phyloP scores from a whole-genome alignment of 345 rosid genomes.

The Camelina sativa region DNA sequence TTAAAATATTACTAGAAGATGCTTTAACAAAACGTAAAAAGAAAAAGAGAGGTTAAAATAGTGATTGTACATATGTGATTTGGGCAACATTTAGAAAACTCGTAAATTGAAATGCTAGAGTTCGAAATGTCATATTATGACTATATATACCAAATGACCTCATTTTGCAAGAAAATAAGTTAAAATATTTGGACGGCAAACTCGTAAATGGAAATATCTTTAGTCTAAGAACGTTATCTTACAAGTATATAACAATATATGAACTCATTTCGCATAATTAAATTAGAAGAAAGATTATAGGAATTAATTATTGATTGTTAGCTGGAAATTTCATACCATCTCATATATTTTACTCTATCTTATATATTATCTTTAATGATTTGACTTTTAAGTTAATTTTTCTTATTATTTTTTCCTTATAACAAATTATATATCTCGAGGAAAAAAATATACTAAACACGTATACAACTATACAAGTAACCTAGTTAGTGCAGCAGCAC shows the following conservation, averaged over 20 bases:
- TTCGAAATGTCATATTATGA: not conserved
- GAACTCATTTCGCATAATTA: constrained; percentile 9
- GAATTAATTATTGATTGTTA: constrained; percentile 17
- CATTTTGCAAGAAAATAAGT: not conserved
- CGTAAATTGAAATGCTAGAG: not conserved
- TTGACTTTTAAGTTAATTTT: constrained; percentile 25
- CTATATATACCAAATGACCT: not conserved
- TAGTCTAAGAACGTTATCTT: not conserved
- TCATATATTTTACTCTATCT: not conserved
- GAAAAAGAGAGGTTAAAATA: not conserved
- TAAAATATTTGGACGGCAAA: constrained; percentile 22
- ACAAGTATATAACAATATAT: not conserved
- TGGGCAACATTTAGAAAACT: constrained; percentile 23
- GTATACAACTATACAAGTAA: constrained; percentile 29
- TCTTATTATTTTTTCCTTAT: not conserved
- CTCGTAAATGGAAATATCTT: constrained; percentile 3
- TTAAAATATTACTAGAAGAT: no score
- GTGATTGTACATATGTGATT: not conserved
- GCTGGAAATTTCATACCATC: constrained; percentile 36
- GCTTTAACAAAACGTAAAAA: no score
- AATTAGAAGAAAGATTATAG: not conserved
- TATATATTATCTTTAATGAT: constrained; percentile 19
- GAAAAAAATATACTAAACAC: not conserved
- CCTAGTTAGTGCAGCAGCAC: constrained; percentile 52
- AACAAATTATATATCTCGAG: not conserved